Conservation (phyloP, 2,329 filamentous ascomycete genomes). For the Claviceps spartinae region DNA sequence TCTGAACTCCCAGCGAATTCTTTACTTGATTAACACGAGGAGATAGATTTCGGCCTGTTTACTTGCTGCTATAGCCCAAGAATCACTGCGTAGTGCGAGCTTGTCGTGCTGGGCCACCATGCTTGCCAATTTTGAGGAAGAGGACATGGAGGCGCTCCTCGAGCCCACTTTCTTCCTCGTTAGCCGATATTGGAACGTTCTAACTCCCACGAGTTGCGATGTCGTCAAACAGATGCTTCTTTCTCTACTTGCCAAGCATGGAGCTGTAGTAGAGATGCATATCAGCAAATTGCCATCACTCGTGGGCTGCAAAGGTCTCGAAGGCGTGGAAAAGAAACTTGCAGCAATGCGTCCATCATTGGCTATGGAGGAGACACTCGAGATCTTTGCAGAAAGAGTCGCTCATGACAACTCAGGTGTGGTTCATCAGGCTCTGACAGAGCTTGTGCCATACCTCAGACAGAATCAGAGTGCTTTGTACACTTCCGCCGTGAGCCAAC, state of each 20-base stretch:
- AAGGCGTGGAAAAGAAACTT: conserved; percentile 53
- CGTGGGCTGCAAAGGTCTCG: conserved; percentile 53
- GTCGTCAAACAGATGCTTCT: conserved; percentile 50
- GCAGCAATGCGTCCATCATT: conserved; percentile 42
- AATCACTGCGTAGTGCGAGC: conserved; percentile 61
- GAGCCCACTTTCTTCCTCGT: conserved; percentile 87
- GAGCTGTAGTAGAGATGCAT: conserved; percentile 45
- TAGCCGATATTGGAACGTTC: conserved; percentile 60
- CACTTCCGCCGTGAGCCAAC: conserved; percentile 66
- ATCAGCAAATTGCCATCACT: conserved; percentile 71
- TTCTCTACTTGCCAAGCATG: conserved; percentile 51
- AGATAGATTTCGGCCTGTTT: conserved; percentile 77
- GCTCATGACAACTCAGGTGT: conserved; percentile 77
- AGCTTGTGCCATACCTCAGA: conserved; percentile 62
- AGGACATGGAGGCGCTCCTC: conserved; percentile 66
- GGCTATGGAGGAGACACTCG: conserved; percentile 4
- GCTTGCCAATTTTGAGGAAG: conserved; percentile 58
- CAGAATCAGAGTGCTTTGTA: conserved; percentile 67
- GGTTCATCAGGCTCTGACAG: conserved; percentile 65
- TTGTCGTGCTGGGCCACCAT: conserved; percentile 78
- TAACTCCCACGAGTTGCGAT: conserved; percentile 47
- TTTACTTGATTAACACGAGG: not conserved
- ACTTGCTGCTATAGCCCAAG: conserved; percentile 64
- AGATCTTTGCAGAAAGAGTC: conserved; percentile 53
- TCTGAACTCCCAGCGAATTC: not conserved